Evolutionary conservation across 345 rosid genomes (phyloP).

Genomic region (Mallotus nudiflorus): DNA sequence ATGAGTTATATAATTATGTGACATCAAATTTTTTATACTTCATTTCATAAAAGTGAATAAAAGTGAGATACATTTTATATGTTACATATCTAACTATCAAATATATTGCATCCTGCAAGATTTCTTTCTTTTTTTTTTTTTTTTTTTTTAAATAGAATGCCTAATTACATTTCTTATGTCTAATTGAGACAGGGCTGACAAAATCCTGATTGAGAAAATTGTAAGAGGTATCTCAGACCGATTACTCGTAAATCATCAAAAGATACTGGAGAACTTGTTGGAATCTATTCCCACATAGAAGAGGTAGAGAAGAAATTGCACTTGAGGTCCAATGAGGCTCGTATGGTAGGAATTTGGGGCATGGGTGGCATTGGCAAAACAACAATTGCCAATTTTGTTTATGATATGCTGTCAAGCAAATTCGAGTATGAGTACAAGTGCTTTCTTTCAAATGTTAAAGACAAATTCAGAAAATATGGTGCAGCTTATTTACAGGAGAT

Average conservation of each 20-base stretch:
- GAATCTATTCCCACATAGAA: slow-evolving; percentile 5
- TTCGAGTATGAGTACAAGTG: not conserved
- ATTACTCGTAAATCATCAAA: not conserved
- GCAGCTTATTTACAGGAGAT: no score
- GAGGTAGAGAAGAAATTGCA: not conserved
- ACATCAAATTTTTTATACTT: no score
- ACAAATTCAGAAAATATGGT: no score
- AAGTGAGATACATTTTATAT: no score
- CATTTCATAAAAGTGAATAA: not conserved
- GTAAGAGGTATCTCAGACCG: slow-evolving; percentile 9
- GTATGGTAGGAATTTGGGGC: slow-evolving; percentile 7
- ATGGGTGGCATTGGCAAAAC: no score
- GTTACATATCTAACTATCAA: no score
- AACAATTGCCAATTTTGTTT: not conserved
- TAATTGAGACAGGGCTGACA: slow-evolving; percentile 9
- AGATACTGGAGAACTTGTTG: slow-evolving; percentile 5
- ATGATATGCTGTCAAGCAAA: not conserved
- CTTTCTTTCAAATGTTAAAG: no score
- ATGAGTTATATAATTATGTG: no score
- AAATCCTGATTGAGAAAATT: not conserved
- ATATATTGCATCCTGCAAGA: no score
- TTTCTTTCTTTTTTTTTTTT: no score
- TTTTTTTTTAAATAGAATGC: no score
- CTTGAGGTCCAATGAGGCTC: not conserved
- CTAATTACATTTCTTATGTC: no score